Evolutionary conservation across 2,329 filamentous ascomycete genomes (phyloP).

Genomic region (Keithomyces neogunnii): DNA sequence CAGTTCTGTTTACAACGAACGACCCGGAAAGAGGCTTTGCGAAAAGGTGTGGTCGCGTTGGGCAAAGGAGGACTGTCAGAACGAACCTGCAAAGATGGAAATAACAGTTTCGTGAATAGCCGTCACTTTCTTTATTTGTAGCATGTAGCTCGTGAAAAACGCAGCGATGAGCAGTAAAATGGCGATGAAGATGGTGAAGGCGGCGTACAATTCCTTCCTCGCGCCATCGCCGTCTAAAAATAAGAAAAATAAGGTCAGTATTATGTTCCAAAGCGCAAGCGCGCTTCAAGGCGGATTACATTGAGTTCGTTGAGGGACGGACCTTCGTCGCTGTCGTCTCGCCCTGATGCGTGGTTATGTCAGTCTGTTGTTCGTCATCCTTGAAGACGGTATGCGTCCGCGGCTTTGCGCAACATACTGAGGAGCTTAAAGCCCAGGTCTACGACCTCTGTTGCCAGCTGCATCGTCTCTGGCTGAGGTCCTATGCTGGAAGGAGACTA

Average conservation of each 20-base stretch:
- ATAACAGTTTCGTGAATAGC: slow-evolving; percentile 97
- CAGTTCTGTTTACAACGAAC: neutral
- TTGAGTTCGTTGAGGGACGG: slow-evolving; percentile 3
- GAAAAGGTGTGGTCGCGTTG: neutral
- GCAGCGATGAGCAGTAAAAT: slow-evolving; percentile 90
- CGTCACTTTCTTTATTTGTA: slow-evolving; percentile 94
- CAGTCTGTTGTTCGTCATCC: neutral
- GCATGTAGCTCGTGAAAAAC: slow-evolving; percentile 92
- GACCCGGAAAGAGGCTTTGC: neutral
- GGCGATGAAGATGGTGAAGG: slow-evolving; percentile 95
- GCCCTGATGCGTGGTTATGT: slow-evolving; percentile 1
- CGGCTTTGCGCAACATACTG: slow-evolving; percentile 15
- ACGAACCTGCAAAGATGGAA: slow-evolving; percentile 84
- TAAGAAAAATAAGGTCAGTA: slow-evolving; percentile 1
- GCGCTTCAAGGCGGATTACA: neutral
- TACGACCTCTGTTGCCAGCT: slow-evolving; percentile 17
- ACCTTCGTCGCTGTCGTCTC: slow-evolving; percentile 27
- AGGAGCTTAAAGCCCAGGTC: slow-evolving; percentile 23
- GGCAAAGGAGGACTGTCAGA: slow-evolving; percentile 6
- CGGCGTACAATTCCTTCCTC: slow-evolving; percentile 89
- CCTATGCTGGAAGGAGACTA: neutral
- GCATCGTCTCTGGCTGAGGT: slow-evolving; percentile 9
- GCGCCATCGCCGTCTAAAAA: slow-evolving; percentile 64
- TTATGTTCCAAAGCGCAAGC: slow-evolving; percentile 5
- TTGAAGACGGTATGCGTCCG: neutral